phyloP scores from a whole-genome alignment of 257 asterid species.

The Dorcoceras hygrometricum region DNA sequence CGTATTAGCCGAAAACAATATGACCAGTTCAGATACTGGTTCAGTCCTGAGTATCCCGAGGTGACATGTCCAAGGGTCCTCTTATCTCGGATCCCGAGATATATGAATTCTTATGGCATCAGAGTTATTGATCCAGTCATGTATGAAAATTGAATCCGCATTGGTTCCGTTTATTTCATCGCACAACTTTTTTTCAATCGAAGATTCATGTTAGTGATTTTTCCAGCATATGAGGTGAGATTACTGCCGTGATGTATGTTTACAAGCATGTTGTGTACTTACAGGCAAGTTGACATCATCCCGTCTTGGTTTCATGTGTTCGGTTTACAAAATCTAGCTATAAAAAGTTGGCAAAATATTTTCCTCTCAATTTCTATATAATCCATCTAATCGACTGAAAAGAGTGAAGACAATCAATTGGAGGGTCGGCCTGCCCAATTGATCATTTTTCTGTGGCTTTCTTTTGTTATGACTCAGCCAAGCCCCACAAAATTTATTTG shows the following conservation, averaged over 20 bases:
- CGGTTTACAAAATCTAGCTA: not conserved
- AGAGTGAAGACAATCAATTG: conserved; percentile 14
- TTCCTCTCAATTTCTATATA: not conserved
- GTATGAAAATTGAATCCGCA: not conserved
- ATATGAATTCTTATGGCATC: no score
- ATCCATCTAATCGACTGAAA: conserved; percentile 10
- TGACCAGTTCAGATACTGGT: no score
- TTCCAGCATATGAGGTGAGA: not conserved
- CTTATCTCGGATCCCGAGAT: no score
- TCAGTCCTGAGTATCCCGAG: no score
- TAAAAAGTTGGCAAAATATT: not conserved
- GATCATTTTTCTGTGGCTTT: conserved; percentile 50
- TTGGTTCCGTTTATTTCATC: not conserved
- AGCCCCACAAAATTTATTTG: conserved; percentile 31
- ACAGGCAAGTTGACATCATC: conserved; percentile 11
- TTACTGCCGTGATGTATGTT: not conserved
- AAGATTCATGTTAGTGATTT: not conserved
- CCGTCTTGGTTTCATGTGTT: not conserved
- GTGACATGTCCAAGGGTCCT: no score
- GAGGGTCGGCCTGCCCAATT: conserved; percentile 25
- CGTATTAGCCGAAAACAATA: no score
- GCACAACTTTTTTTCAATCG: not conserved
- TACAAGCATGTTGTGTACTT: conserved; percentile 5
- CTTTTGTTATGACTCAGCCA: conserved; percentile 27
- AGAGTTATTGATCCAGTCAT: no score